Base-by-base conservation (phyloP, 495 filamentous ascomycete genomes). In the Aspergillus sclerotioniger region DNA sequence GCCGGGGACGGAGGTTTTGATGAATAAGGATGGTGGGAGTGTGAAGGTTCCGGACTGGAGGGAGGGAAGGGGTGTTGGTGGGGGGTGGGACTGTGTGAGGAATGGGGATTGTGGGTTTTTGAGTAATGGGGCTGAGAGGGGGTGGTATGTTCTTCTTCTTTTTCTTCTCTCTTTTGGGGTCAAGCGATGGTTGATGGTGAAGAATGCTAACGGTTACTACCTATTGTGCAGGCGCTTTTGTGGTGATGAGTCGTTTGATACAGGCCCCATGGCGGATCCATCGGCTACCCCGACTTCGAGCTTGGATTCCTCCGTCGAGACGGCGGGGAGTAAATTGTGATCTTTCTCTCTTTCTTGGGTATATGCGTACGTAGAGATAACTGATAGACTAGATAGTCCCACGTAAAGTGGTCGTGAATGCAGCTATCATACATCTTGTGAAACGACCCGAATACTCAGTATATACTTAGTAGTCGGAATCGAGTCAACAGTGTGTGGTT, bases 21-120 rank as follows among this genome's bases (percentile, higher is more conserved):
- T n/a, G n/a, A n/a, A n/a, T n/a, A n/a, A 70, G 32, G 67, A 68
- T 57, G 69, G 62, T 7, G 74, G 62, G 48, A 69, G 62, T 6
- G 74, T 64, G 48, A 54, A 45, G 41, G 70, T 84, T 33, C 84
- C 79, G 8, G 65, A 73, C 13, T 92, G 88, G 89, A 76, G 74
- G 61, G 71, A 66, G 47, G 85, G 84, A 0, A 81, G 76, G n/a
- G 90, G 88, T 8, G 85, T 96, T 46, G 76, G 78, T 4, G 90
- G 91, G 54, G 89, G 87, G 12, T 98, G 94, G 94, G 79, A 86
- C 19, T 90, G 88, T 67, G 78, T 84, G 49, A 57, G 81, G 52
- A 92, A 96, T 76, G 88, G 90, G 9, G 90, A 96, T 70, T 96
- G 92, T 64, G 83, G 80, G 50, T 90, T 89, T 74, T 68, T 98